Percentiles rank a stretch among this genome's conserved stretches.
These are phyloP conservation scores for Aspergillus ellipticus DNA, from an alignment of 495 filamentous ascomycete species.

Conservation along the genomic window DNA sequence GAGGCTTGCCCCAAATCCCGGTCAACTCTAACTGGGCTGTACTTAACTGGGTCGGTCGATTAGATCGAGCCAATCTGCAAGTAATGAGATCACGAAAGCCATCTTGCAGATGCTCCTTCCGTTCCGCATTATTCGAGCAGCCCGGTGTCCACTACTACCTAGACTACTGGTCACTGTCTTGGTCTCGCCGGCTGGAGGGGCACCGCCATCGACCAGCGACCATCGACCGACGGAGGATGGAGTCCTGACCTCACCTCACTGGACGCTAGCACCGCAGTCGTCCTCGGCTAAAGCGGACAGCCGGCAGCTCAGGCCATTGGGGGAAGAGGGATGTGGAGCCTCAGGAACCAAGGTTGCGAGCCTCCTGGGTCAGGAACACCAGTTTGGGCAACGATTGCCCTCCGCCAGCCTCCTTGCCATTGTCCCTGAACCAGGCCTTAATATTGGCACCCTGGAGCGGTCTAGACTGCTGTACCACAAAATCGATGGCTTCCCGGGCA, in stretches of 20 bases:
- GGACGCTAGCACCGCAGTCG: background rate
- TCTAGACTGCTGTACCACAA: background rate
- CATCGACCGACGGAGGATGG: no score
- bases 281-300: constrained; percentile 9
- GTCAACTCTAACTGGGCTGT: background rate
- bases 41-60: background rate
- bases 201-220: background rate
- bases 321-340: constrained; percentile 7
- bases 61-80: constrained; percentile 5
- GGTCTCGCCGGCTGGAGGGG: background rate
- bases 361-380: constrained; percentile 16
- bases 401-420: background rate
- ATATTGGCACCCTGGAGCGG: background rate
- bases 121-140: constrained; percentile 1
- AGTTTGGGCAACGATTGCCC: constrained; percentile 19
- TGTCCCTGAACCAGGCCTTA: background rate
- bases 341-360: constrained; percentile 15
- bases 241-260: background rate
- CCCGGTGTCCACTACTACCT: background rate
- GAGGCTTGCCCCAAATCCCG: constrained; percentile 3
- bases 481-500: background rate
- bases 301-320: constrained; percentile 9
- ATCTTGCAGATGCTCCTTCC: background rate
- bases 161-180: background rate
- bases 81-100: constrained; percentile 9